Base-by-base conservation (phyloP, 305 asterid genomes). In the Rubia tinctorum region DNA sequence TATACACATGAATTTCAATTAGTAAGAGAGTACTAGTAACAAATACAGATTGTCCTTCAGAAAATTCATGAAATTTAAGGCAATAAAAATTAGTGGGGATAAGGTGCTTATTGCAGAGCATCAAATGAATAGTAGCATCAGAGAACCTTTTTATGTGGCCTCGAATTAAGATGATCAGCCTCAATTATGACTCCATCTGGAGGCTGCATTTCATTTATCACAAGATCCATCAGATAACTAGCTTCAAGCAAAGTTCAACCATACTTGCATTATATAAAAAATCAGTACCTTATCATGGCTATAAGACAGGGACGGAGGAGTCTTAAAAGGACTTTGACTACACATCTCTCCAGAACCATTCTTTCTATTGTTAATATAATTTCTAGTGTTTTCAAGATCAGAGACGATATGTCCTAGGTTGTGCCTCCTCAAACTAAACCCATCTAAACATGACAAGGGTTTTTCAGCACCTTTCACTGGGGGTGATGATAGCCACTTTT, bases 301-400 rank as follows among this genome's bases (percentile, higher is more conserved):
- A 80, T 83, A 88, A 79, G 98, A 86, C 78, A 92, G 79, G 51
- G 99, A 92, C n/a, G 97, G 98, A 23, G 99, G 99, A 73, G 99
- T 92, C 81, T 77, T 84, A 84, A 91, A 95, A 27, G 99, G 96
- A 84, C 96, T 91, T 84, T 84, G 95, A 80, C 88, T 78, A 75
- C 77, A 71, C 18, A 68, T 77, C 66, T 77, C 85, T 76, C 85
- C 89, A 75, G 84, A 72, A 76, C 71, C 84, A 49, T 76, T 71
- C 75, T 80, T 85, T 69, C 81, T 53, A 78, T 76, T 80, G 37
- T 59, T 23, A 59, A n/a, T 53, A 71, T 39, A 56, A 71, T 42
- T 78, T 68, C 76, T 79, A 68, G 80, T 75, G 56, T 67, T 89
- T 73, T 83, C 89, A 73, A 67, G 79, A 75, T 67, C 75, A 73